Conservation (phyloP, 345 rosid genomes). For the Trapa bicornis region DNA sequence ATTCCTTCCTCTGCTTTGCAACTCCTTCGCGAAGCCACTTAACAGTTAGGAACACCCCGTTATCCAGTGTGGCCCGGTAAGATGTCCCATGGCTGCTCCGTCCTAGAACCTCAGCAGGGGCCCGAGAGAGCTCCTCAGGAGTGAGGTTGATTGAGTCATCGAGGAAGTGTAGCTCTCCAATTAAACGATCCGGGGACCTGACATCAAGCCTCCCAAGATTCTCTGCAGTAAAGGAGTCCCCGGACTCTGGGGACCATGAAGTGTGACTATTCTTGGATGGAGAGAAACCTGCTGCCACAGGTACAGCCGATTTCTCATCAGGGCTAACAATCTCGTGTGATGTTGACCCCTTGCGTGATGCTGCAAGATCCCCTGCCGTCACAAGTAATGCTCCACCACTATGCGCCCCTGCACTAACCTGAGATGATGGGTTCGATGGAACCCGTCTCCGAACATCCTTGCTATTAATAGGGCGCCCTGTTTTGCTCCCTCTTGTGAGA, state of each 20-base stretch:
- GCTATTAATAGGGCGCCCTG: slow-evolving; percentile 28
- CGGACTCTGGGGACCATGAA: slow-evolving; percentile 94
- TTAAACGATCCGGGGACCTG: slow-evolving; percentile 80
- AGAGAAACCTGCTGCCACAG: slow-evolving; percentile 58
- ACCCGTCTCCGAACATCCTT: slow-evolving; percentile 34
- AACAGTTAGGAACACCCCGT: slow-evolving; percentile 74
- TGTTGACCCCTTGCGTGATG: slow-evolving; percentile 75
- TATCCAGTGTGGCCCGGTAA: slow-evolving; percentile 82
- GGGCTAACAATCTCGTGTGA: slow-evolving; percentile 72
- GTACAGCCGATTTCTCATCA: slow-evolving; percentile 55
- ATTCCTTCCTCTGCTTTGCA: slow-evolving; percentile 89
- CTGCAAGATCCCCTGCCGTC: slow-evolving; percentile 74
- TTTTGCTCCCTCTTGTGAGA: slow-evolving; percentile 37
- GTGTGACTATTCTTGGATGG: slow-evolving; percentile 67
- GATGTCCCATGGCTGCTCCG: slow-evolving; percentile 99
- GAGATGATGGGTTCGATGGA: slow-evolving; percentile 38
- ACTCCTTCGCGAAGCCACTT: slow-evolving; percentile 99
- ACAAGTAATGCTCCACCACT: slow-evolving; percentile 59
- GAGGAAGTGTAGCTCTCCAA: slow-evolving; percentile 84
- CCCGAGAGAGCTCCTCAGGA: slow-evolving; percentile 88
- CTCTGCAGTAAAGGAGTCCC: slow-evolving; percentile 80
- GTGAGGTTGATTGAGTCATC: slow-evolving; percentile 79
- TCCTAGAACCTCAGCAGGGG: slow-evolving; percentile 95
- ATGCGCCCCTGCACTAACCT: slow-evolving; percentile 20
- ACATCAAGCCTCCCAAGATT: slow-evolving; percentile 73